Conservation (phyloP, 495 filamentous ascomycete species). For the Neurospora africana region DNA sequence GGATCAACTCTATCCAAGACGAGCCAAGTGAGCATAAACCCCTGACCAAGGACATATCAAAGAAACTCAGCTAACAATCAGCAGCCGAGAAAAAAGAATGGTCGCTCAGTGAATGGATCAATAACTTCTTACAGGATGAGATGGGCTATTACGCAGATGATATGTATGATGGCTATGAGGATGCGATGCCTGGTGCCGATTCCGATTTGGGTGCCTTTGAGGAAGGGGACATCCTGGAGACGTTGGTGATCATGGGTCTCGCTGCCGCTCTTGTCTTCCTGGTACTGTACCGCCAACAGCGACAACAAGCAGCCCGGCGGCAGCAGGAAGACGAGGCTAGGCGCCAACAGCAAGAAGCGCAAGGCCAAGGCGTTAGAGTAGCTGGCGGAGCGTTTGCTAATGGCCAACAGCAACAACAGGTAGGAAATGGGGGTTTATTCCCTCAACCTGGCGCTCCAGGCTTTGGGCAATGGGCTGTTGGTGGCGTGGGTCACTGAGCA, state of each 20-base stretch:
- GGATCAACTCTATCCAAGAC: constrained; percentile 80
- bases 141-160: constrained; percentile 50
- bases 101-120: constrained; percentile 73
- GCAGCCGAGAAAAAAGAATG: constrained; percentile 57
- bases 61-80: constrained; percentile 4
- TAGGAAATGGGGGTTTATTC: constrained; percentile 55
- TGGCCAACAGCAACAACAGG: constrained; percentile 10
- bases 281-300: constrained; percentile 73
- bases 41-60: constrained; percentile 3
- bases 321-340: constrained; percentile 28
- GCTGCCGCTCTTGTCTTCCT: constrained; percentile 64
- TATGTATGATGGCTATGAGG: constrained; percentile 44
- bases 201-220: constrained; percentile 22
- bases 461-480: constrained; percentile 62
- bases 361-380: constrained; percentile 31
- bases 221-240: constrained; percentile 63
- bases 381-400: neutral
- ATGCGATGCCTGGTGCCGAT: constrained; percentile 43
- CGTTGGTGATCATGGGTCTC: constrained; percentile 68
- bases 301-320: constrained; percentile 44
- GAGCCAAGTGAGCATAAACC: constrained; percentile 59
- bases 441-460: constrained; percentile 62
- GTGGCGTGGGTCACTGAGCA: constrained; percentile 62
- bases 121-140: constrained; percentile 71
- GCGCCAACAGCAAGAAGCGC: constrained; percentile 19